phyloP scores from a whole-genome alignment of 768 basidiomycete species.

The Tulasnella sp. region DNA sequence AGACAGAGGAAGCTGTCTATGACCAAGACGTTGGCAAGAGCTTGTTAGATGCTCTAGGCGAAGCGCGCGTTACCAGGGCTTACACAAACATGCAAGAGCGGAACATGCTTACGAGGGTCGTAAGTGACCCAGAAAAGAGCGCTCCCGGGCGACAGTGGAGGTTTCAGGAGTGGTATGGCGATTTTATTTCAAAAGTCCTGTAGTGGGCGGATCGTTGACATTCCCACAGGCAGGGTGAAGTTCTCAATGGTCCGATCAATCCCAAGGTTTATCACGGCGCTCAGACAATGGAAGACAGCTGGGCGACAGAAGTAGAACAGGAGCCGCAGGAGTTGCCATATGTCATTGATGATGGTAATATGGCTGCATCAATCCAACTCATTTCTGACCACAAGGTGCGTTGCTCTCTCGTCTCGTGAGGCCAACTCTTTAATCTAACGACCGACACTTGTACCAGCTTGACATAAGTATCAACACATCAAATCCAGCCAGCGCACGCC shows the following conservation, averaged over 20 bases:
- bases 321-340: constrained; percentile 31
- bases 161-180: constrained; percentile 55
- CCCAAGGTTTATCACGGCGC: constrained; percentile 66
- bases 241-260: constrained; percentile 51
- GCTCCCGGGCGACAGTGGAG: constrained; percentile 62
- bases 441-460: constrained; percentile 35
- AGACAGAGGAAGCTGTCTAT: constrained; percentile 68
- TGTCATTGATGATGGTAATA: constrained; percentile 51
- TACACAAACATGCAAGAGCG: constrained; percentile 50
- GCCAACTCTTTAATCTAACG: neutral
- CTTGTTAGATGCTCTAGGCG: constrained; percentile 47
- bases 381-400: constrained; percentile 68
- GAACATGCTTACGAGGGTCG: constrained; percentile 54
- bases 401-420: neutral
- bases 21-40: constrained; percentile 46
- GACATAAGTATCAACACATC: constrained; percentile 62
- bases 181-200: neutral
- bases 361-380: constrained; percentile 64
- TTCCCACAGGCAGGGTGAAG: constrained; percentile 39
- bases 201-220: neutral
- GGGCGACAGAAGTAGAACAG: neutral
- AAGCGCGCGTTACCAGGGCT: constrained; percentile 44
- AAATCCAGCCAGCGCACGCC: constrained; percentile 44
- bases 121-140: constrained; percentile 49
- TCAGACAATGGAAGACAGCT: constrained; percentile 41